Evolutionary conservation across 2,329 filamentous ascomycete species (phyloP).

Genomic region (Ophiostoma novo-ulmi): DNA sequence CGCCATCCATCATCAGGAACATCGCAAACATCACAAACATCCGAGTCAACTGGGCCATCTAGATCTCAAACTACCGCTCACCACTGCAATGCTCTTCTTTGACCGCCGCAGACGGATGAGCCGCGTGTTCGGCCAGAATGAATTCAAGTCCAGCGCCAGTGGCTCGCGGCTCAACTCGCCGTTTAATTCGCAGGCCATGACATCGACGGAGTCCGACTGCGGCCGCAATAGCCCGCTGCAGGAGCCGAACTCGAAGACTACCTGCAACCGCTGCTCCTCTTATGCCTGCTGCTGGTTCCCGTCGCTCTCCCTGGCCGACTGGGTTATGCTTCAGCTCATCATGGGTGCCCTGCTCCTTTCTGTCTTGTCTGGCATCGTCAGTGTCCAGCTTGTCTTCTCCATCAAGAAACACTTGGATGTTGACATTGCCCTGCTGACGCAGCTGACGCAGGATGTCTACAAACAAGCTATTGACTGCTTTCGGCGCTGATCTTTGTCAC

Average conservation of each 20-base stretch:
- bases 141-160: background rate
- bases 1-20: background rate
- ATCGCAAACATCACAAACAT: background rate
- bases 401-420: background rate
- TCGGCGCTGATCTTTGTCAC: background rate
- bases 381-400: background rate
- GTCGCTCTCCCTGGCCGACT: background rate
- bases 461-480: background rate
- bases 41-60: too few relatives aligned
- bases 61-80: background rate
- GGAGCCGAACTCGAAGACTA: background rate
- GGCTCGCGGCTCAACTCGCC: background rate
- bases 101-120: background rate
- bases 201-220: background rate
- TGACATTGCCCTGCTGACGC: background rate
- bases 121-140: background rate
- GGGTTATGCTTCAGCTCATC: background rate
- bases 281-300: constrained; percentile 3
- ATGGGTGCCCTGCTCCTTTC: background rate
- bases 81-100: background rate
- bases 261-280: background rate
- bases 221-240: background rate
- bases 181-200: background rate
- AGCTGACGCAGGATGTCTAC: background rate
- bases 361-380: background rate